Percentiles rank a stretch among this genome's conserved stretches.
Conservation (phyloP, 2,329 filamentous ascomycete species). For the Cordyceps javanica region DNA sequence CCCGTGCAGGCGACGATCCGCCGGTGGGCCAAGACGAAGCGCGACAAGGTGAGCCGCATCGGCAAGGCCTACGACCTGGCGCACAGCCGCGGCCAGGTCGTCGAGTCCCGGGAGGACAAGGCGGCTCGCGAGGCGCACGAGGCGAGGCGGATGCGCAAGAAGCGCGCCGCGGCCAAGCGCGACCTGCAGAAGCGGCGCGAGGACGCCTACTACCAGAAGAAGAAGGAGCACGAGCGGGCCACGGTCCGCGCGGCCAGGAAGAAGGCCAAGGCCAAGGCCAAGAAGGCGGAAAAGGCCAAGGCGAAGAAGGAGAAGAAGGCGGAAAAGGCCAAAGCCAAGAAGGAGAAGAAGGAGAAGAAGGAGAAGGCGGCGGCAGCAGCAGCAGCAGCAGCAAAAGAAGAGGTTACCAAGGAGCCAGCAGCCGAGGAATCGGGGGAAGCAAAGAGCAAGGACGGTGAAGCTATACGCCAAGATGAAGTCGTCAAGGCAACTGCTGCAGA, state of each 20-base stretch:
- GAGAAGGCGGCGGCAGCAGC: conserved; percentile 1
- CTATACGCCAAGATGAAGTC: too few relatives aligned
- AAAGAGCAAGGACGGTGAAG: too few relatives aligned
- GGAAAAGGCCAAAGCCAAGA: neutral
- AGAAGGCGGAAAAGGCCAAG: conserved; percentile 10
- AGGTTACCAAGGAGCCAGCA: too few relatives aligned
- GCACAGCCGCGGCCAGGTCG: conserved; percentile 55
- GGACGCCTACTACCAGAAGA: conserved; percentile 29
- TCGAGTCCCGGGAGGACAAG: conserved; percentile 44
- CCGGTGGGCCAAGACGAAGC: conserved; percentile 48
- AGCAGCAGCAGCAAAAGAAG: neutral
- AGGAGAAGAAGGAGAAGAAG: neutral
- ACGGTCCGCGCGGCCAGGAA: conserved; percentile 41
- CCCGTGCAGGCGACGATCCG: conserved; percentile 61
- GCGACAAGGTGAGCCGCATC: conserved; percentile 69
- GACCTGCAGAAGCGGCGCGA: conserved; percentile 26
- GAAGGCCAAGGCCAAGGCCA: conserved; percentile 60
- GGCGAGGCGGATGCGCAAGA: conserved; percentile 19
- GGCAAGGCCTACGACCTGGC: conserved; percentile 66
- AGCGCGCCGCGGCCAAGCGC: conserved; percentile 34
- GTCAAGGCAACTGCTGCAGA: conserved; percentile 23
- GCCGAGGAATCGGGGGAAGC: too few relatives aligned
- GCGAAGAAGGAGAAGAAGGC: neutral
- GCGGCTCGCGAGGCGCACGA: conserved; percentile 38
- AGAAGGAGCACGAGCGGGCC: conserved; percentile 30